Evolutionary conservation across 176 grass and related monocot species (phyloP), one percentile per base, ranked within the genome.

Genomic region (Puya raimondii): DNA sequence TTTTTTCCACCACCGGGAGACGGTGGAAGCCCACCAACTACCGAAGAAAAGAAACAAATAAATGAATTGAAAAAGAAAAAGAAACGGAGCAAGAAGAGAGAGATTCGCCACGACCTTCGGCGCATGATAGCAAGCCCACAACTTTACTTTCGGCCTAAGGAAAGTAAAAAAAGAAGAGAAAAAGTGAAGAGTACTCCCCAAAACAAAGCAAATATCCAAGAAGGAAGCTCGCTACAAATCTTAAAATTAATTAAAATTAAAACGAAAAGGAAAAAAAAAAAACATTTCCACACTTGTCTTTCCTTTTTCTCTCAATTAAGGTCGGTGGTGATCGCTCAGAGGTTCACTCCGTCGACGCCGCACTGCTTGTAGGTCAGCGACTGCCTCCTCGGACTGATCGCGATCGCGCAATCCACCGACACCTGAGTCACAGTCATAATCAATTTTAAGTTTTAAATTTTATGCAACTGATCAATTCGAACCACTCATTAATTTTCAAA

Each of bases 361-460:
- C 93, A 97, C 58, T 92, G 93, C 84, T 97, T 92, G 81, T 97
- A 92, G 48, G 87, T 97, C 61, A 97, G 65, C 13, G 93, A 92
- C 81, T 92, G 93, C 79, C 77, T 87, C 77, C 65, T 92, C 16
- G 93, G 93, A 42, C 93, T 97, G 76, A 97, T 97, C 70, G 79
- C 84, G 75, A 97, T 97, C 71, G 83, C 84, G 73, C 93, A 97
- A 58, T 92, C 93, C 81, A 97, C 86, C 58, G 93, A 92, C 66
- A 91, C 93, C 93, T 96, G 71, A 64, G 77, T 69, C 8, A 5
- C 4, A 49, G 1, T 8, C 42, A 73, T 12, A 15, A 26, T 2
- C 25, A 26, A 72, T 16, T n/a, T 47, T 3, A 61, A 48, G 33
- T 42, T 61, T 59, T 58, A 11, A 13, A 67, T 9, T 13, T 17